These are phyloP conservation scores for Pseudisothecium myosuroides DNA, from an alignment of 225 moss, liverwort and hornwort genomes.

Conservation along the genomic window DNA sequence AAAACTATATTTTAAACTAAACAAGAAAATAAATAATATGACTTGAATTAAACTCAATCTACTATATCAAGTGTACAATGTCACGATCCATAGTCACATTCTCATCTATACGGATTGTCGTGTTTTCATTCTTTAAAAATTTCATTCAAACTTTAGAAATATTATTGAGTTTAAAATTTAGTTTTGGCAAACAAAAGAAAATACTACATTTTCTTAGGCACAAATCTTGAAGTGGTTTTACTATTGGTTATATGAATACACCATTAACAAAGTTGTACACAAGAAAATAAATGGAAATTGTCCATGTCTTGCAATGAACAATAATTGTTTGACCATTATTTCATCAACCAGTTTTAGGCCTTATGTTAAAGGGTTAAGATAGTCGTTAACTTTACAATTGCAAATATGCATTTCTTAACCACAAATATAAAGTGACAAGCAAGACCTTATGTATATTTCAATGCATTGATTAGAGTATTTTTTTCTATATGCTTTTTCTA, in stretches of 20 bases:
- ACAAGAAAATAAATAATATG: background rate
- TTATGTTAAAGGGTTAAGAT: background rate
- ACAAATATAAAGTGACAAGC: background rate
- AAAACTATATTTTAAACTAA: background rate
- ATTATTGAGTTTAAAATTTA: background rate
- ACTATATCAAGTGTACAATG: background rate
- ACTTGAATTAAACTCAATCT: background rate
- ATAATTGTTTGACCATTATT: background rate
- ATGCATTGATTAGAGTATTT: background rate
- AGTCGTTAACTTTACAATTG: background rate
- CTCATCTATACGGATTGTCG: fast-evolving
- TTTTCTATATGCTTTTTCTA: background rate
- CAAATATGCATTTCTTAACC: background rate
- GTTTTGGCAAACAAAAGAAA: background rate
- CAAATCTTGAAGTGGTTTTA: background rate
- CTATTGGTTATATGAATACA: background rate
- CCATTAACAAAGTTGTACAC: background rate
- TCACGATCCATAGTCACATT: background rate
- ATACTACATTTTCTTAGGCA: too few species aligned
- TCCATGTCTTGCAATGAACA: background rate
- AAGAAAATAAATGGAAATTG: background rate
- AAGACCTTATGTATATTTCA: background rate
- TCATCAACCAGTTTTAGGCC: background rate
- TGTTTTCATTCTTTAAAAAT: fast-evolving
- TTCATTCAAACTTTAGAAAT: background rate